Evolutionary conservation across 2,329 filamentous ascomycete species (phyloP), one percentile per base, ranked within the genome.

Genomic region (Davidsoniella virescens): DNA sequence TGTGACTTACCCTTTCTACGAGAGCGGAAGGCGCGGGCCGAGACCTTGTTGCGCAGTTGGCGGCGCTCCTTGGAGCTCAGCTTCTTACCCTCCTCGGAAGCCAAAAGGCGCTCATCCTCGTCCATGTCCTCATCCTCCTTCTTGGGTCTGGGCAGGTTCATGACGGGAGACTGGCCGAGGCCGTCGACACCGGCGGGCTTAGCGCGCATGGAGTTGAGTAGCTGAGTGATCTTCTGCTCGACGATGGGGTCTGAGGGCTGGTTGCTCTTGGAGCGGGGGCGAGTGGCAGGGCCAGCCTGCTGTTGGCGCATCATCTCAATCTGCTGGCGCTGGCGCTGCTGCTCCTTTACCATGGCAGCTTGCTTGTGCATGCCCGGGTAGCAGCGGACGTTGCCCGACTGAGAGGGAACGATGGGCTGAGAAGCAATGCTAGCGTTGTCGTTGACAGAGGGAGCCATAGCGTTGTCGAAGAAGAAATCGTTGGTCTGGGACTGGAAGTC

Each of bases 41-140:
- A 98, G 4, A 98, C 92, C 69, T 98, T 98, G 76, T 98, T 98
- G 56, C 92, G 80, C n/a, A 98, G 75, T 66, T 96, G 92, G 57
- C 92, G 82, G 54, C 92, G 82, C 67, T 96, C 88, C 70, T 96
- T 96, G 72, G 87, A 94, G 67, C 82, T 92, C n/a, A 98, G 76
- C 71, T 95, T 95, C 80, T 98, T 98, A 60, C 90, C 92, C 67
- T 95, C 90, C 60, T 98, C 92, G 54, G 87, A 95, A n/a, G 87
- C 87, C 18, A 95, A 72, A 8, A 95, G 72, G 57, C 86, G 77
- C 72, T 96, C 92, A 59, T 96, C 92, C 64, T 95, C 90, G 59
- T 98, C 92, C 90, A 98, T 96, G 49, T 96, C 90, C 55, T 95
- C 88, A 60, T 96, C 88, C 42, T 95, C 87, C 73, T 96, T 96